Evolutionary conservation across 164 flowering plant genomes (phyloP).

Genomic region (Nelumbo lutea): DNA sequence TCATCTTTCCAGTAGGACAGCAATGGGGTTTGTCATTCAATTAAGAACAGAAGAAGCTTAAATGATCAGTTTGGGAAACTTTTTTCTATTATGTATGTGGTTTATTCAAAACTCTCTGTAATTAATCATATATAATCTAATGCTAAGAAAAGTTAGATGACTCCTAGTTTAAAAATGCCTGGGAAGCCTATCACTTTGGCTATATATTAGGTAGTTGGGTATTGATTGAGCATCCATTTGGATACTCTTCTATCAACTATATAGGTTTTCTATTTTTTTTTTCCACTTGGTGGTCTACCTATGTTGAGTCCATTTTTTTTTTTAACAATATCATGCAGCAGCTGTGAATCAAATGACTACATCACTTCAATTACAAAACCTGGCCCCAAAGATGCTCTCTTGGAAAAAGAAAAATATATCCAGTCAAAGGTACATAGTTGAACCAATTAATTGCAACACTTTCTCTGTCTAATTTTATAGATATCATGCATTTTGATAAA

Average conservation of each 20-base stretch:
- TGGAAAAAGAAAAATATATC: conserved; percentile 34
- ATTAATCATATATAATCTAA: too few relatives aligned
- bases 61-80: too few relatives aligned
- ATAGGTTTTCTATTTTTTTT: neutral
- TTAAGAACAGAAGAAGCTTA: too few relatives aligned
- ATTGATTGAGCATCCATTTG: neutral
- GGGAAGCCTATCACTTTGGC: neutral
- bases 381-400: conserved; percentile 41
- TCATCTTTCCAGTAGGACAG: too few relatives aligned
- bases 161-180: neutral
- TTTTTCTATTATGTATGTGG: too few relatives aligned
- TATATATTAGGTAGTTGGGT: neutral
- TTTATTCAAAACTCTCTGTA: too few relatives aligned
- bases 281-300: neutral
- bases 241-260: neutral
- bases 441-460: neutral
- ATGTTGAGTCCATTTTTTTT: conserved; percentile 3
- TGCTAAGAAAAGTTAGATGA: neutral
- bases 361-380: conserved; percentile 45
- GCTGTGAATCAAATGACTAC: conserved; percentile 22
- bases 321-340: conserved; percentile 32
- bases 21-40: too few relatives aligned
- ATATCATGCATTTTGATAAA: neutral
- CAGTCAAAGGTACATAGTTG: conserved; percentile 33
- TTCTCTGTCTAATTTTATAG: neutral